phyloP scores from a whole-genome alignment of 2,329 filamentous ascomycete species.

The Dendryphion nanum region DNA sequence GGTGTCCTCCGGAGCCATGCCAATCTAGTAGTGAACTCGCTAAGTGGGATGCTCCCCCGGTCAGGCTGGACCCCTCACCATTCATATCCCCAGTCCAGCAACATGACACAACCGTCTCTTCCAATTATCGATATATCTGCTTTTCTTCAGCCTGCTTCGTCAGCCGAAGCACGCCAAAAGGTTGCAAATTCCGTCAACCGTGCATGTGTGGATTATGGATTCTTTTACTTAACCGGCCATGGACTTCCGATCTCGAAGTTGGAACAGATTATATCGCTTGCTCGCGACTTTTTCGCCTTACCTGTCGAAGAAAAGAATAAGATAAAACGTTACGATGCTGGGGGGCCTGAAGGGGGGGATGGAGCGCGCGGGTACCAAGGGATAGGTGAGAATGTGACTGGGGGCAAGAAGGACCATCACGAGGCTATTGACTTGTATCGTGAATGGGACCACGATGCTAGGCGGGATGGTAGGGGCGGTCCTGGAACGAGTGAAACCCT shows the following conservation, averaged over 20 bases:
- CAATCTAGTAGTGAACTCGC: no score
- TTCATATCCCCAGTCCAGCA: no score
- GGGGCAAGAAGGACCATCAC: conserved; percentile 34
- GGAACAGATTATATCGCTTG: conserved; percentile 27
- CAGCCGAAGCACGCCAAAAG: conserved; percentile 15
- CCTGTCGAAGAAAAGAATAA: conserved; percentile 28
- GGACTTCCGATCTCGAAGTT: conserved; percentile 33
- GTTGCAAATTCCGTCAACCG: conserved; percentile 32
- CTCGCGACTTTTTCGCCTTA: conserved; percentile 35
- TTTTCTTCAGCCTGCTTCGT: conserved; percentile 26
- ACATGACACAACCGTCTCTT: no score
- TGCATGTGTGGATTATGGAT: conserved; percentile 41
- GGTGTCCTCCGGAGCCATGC: no score
- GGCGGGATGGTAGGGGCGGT: conserved; percentile 13
- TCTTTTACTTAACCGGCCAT: conserved; percentile 45
- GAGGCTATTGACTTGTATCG: conserved; percentile 42
- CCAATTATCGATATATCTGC: conserved; percentile 44
- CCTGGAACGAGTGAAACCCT: conserved; percentile 28
- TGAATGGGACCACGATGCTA: conserved; percentile 31
- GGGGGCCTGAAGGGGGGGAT: conserved; percentile 32
- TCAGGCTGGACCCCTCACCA: no score
- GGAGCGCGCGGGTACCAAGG: conserved; percentile 39
- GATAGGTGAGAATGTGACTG: conserved; percentile 39
- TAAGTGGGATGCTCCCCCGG: no score
- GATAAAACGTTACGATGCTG: conserved; percentile 35